Conservation (phyloP, 148 eudicot genomes). For the Vaccinium macrocarpon region DNA sequence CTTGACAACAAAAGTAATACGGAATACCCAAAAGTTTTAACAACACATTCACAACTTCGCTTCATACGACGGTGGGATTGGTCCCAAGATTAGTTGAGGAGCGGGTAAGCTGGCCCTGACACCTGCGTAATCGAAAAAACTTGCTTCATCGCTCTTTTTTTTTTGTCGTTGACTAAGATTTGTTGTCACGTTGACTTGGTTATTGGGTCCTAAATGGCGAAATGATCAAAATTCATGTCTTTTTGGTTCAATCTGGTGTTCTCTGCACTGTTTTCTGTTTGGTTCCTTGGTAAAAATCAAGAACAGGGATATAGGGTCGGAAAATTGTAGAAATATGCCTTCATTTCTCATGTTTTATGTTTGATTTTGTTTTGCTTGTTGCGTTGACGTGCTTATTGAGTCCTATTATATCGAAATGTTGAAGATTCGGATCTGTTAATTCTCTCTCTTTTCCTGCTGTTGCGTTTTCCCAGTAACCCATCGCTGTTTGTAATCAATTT, state of each 20-base stretch:
- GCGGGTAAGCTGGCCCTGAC: too few relatives aligned
- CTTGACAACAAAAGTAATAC: not conserved
- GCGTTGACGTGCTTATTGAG: not conserved
- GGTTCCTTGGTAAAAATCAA: not conserved
- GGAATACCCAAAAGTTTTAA: not conserved
- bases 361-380: not conserved
- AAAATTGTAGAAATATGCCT: not conserved
- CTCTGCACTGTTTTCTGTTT: not conserved
- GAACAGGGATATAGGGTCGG: not conserved
- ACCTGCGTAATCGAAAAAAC: too few relatives aligned
- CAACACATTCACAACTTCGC: not conserved
- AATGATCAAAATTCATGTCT: not conserved
- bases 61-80: too few relatives aligned
- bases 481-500: not conserved
- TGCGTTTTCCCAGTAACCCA: not conserved
- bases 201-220: not conserved
- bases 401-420: not conserved
- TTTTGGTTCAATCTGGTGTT: not conserved
- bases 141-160: not conserved
- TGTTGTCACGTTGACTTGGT: slow-evolving; percentile 18
- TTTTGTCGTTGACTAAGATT: not conserved
- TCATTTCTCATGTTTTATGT: not conserved
- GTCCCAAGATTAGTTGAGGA: too few relatives aligned
- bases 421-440: not conserved
- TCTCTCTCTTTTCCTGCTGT: not conserved